phyloP scores from a whole-genome alignment of 2,329 filamentous ascomycete species.

The Pseudocercospora pini-densiflorae region DNA sequence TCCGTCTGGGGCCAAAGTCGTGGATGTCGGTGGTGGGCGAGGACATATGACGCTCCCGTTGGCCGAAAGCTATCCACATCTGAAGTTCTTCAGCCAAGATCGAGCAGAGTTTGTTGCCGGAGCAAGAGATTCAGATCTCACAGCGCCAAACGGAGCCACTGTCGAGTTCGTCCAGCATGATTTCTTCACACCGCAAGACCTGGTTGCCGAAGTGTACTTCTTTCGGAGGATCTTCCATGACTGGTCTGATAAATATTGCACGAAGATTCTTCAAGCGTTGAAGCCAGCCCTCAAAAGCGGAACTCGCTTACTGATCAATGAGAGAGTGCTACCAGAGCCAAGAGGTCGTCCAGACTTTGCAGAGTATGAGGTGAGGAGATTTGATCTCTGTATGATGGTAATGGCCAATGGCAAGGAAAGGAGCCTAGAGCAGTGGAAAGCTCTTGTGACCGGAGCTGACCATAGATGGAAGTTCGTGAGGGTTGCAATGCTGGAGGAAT shows the following conservation, averaged over 20 bases:
- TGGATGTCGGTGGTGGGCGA: neutral
- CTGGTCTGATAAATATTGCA: neutral
- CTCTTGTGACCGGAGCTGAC: neutral
- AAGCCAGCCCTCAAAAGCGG: neutral
- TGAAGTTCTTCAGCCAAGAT: slow-evolving; percentile 1
- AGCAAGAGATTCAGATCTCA: neutral
- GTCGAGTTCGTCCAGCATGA: neutral
- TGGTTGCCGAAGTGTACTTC: neutral
- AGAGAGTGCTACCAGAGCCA: neutral
- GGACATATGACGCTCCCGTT: neutral
- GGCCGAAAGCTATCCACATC: neutral
- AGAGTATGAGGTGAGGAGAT: neutral
- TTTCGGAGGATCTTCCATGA: neutral
- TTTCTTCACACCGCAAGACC: neutral
- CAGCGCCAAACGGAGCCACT: neutral
- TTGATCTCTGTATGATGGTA: neutral
- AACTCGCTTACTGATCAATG: neutral
- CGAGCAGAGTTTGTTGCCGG: neutral
- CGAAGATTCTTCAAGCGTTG: neutral
- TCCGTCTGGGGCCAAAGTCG: neutral
- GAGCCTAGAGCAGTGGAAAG: neutral
- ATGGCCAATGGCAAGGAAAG: neutral
- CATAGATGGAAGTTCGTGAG: neutral
- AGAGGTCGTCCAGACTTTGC: neutral
- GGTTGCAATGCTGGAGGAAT: neutral